Conservation (phyloP, 2,329 filamentous ascomycete genomes). For the Curvularia lunata region DNA sequence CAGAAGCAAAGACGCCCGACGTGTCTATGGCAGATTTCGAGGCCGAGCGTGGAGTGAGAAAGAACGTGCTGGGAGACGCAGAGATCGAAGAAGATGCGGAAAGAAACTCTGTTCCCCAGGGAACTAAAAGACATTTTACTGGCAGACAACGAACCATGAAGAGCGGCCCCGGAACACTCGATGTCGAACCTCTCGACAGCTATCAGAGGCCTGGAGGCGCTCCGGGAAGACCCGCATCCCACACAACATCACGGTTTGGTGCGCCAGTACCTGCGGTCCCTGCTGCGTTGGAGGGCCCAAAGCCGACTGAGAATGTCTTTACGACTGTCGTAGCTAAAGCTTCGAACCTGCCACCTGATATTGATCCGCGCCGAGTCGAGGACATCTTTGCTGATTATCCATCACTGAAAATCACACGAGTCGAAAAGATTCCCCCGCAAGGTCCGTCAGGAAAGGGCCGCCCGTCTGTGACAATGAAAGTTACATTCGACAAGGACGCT, state of each 20-base stretch:
- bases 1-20: conserved; percentile 40
- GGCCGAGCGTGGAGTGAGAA: conserved; percentile 38
- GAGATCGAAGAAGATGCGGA: conserved; percentile 31
- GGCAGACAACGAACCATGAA: conserved; percentile 38
- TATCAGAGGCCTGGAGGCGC: conserved; percentile 22
- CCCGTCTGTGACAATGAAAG: conserved; percentile 39
- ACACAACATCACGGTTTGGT: conserved; percentile 27
- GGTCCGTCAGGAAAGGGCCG: conserved; percentile 27
- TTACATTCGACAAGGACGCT: conserved; percentile 43
- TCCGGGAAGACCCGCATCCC: conserved; percentile 23
- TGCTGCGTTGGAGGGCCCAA: conserved; percentile 21
- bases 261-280: conserved; percentile 20
- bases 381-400: conserved; percentile 40
- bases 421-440: conserved; percentile 37
- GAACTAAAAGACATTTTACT: conserved; percentile 41
- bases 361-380: conserved; percentile 32
- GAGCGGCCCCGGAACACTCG: conserved; percentile 44
- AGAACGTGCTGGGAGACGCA: conserved; percentile 32
- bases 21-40: conserved; percentile 42
- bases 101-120: conserved; percentile 37
- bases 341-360: conserved; percentile 41
- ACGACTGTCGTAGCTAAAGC: conserved; percentile 41
- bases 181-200: conserved; percentile 31
- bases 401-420: conserved; percentile 41
- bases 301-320: conserved; percentile 35